Percentiles rank a stretch among this genome's conserved stretches.
Conservation (phyloP, 1,284 basidiomycete species). For the Amylostereum areolatum region DNA sequence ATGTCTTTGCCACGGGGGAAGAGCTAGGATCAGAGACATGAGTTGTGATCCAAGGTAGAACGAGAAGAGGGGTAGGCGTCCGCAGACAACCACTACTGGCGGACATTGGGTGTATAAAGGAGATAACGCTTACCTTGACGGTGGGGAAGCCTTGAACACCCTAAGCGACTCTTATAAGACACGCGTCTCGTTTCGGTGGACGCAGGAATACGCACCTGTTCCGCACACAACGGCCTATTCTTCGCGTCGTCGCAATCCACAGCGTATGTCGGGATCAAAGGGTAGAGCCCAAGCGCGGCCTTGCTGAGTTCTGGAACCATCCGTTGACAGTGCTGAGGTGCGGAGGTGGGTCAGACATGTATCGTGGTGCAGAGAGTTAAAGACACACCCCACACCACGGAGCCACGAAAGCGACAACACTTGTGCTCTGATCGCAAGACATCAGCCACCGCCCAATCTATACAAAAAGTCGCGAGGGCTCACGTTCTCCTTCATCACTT, state of each 20-base stretch:
- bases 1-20: constrained; percentile 71
- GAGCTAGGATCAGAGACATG: constrained; percentile 33
- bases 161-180: constrained; percentile 23
- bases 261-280: constrained; percentile 84
- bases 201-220: constrained; percentile 47
- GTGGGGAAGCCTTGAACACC: constrained; percentile 93
- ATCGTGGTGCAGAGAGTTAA: not conserved
- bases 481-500: constrained; percentile 74
- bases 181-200: not conserved
- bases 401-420: constrained; percentile 83
- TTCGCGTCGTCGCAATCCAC: constrained; percentile 85
- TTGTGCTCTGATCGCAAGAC: constrained; percentile 47
- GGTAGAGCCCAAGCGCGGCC: constrained; percentile 74
- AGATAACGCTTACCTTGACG: constrained; percentile 53
- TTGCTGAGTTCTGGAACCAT: constrained; percentile 84
- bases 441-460: not conserved
- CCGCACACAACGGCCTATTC: constrained; percentile 79
- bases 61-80: not conserved
- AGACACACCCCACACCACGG: constrained; percentile 81
- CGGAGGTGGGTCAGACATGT: not conserved
- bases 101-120: not conserved
- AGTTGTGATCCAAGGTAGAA: not conserved
- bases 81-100: not conserved
- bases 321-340: constrained; percentile 74
- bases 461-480: constrained; percentile 21